Evolutionary conservation across 2,329 filamentous ascomycete species (phyloP).

Genomic region (Talaromyces sp.): DNA sequence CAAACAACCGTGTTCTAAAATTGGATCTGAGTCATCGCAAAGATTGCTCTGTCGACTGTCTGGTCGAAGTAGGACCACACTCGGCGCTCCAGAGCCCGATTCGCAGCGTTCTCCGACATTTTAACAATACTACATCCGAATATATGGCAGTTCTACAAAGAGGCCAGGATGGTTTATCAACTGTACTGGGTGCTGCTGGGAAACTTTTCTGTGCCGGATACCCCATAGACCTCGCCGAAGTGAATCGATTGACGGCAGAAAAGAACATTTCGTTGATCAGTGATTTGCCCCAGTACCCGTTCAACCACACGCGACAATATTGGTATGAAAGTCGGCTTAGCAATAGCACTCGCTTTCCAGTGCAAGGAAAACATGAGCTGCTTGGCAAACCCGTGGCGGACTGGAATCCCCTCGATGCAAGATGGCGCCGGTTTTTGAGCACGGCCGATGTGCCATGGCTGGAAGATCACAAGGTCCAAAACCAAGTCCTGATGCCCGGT

Average conservation of each 20-base stretch:
- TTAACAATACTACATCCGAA: neutral
- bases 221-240: neutral
- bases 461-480: slow-evolving; percentile 19
- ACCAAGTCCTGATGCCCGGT: slow-evolving; percentile 25
- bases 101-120: neutral
- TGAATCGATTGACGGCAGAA: neutral
- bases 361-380: slow-evolving; percentile 5
- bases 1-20: neutral
- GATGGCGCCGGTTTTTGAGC: slow-evolving; percentile 26
- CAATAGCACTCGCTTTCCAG: neutral
- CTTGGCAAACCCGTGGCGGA: slow-evolving; percentile 14
- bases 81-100: neutral
- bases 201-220: neutral
- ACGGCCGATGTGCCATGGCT: slow-evolving; percentile 29
- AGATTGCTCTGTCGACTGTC: neutral
- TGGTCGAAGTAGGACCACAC: slow-evolving; percentile 6
- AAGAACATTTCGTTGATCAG: neutral
- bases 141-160: neutral
- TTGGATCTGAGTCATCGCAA: neutral
- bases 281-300: slow-evolving; percentile 15
- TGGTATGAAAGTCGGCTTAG: slow-evolving; percentile 17
- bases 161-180: neutral
- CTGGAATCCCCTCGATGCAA: slow-evolving; percentile 16
- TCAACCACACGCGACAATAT: slow-evolving; percentile 13
- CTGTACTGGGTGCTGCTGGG: neutral